phyloP scores from a whole-genome alignment of 495 filamentous ascomycete genomes.

The Filosporella fistucella region DNA sequence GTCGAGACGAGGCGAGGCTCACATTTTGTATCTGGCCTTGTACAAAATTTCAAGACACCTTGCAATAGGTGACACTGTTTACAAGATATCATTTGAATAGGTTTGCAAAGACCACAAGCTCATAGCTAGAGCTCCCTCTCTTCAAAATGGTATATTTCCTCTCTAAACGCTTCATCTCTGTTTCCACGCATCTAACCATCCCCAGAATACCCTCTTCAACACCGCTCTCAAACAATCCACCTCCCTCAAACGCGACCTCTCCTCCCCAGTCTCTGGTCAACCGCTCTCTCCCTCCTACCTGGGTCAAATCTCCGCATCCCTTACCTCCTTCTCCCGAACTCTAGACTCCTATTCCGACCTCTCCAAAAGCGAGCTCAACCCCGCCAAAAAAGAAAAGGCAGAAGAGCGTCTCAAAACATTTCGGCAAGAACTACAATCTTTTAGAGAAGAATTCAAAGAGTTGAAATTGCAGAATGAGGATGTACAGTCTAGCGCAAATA shows the following conservation, averaged over 20 bases:
- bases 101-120: too few species aligned
- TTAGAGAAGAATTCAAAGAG: slow-evolving; percentile 67
- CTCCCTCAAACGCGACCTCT: slow-evolving; percentile 79
- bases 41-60: too few species aligned
- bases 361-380: slow-evolving; percentile 81
- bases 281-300: slow-evolving; percentile 51
- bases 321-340: slow-evolving; percentile 85
- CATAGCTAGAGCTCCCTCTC: not conserved
- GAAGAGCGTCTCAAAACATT: slow-evolving; percentile 82
- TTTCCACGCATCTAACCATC: slow-evolving; percentile 5
- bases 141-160: slow-evolving; percentile 6
- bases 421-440: slow-evolving; percentile 74
- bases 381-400: slow-evolving; percentile 86
- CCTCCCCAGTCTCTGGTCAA: slow-evolving; percentile 45
- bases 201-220: slow-evolving; percentile 87
- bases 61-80: too few species aligned
- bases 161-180: not conserved
- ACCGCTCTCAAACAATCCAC: slow-evolving; percentile 91
- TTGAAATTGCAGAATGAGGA: slow-evolving; percentile 75
- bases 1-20: too few species aligned
- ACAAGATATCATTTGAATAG: too few species aligned
- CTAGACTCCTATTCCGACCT: slow-evolving; percentile 88
- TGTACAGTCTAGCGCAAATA: slow-evolving; percentile 63
- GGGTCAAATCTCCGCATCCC: slow-evolving; percentile 79
- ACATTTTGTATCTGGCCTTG: too few species aligned